Evolutionary conservation across 768 basidiomycete genomes (phyloP).

Genomic region (Naganishia onofrii): DNA sequence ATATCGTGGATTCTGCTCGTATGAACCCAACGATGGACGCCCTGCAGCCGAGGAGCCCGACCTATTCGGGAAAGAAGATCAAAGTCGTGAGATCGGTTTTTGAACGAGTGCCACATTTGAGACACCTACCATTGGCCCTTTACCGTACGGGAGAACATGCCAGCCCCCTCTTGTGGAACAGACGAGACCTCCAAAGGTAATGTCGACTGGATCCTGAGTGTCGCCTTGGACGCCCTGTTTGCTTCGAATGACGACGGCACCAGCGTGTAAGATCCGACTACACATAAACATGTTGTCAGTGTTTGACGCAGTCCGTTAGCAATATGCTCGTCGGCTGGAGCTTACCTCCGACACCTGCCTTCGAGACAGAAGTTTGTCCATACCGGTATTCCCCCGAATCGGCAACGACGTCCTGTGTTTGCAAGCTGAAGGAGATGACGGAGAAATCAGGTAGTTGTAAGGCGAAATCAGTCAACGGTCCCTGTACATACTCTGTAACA

Average conservation of each 20-base stretch:
- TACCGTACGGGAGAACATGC: conserved; percentile 72
- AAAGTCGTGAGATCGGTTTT: not conserved
- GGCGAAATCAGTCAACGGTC: no score
- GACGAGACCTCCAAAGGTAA: conserved; percentile 61
- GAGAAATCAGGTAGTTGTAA: not conserved
- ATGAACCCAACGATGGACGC: conserved; percentile 65
- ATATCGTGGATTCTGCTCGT: conserved; percentile 67
- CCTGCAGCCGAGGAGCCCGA: conserved; percentile 62
- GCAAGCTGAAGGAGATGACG: conserved; percentile 46
- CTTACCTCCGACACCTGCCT: conserved; percentile 60
- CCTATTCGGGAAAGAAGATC: conserved; percentile 54
- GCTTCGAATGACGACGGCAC: conserved; percentile 84
- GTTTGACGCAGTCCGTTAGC: no score
- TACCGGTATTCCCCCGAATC: conserved; percentile 80
- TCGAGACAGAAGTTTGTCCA: conserved; percentile 64
- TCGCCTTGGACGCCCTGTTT: conserved; percentile 64
- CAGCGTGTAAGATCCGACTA: conserved; percentile 77
- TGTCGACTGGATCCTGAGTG: conserved; percentile 64
- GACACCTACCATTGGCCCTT: conserved; percentile 70
- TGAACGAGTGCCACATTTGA: not conserved
- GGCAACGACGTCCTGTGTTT: conserved; percentile 66
- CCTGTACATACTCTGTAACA: conserved; percentile 65
- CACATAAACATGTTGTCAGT: not conserved
- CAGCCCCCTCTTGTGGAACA: conserved; percentile 83
- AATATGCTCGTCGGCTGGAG: not conserved